These are phyloP conservation scores for Cinnamomum micranthum DNA, from an alignment of 164 flowering plant species.

Conservation along the genomic window DNA sequence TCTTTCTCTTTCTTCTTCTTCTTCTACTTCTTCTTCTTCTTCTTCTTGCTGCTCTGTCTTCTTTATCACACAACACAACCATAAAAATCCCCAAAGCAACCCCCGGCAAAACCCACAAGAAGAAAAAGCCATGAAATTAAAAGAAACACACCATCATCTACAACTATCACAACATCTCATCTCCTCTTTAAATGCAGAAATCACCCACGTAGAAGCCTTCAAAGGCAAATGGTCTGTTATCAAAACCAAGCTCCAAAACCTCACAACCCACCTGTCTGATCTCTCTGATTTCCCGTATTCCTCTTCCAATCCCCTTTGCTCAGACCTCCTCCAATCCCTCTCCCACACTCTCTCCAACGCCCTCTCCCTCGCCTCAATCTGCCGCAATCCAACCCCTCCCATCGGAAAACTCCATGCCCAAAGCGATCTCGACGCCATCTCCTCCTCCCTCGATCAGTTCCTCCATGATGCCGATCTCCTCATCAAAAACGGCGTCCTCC, in stretches of 20 bases:
- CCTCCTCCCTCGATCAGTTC: constrained; percentile 41
- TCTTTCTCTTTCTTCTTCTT: not conserved
- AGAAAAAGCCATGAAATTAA: constrained; percentile 19
- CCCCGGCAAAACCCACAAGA: not conserved
- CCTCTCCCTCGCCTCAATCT: constrained; percentile 26
- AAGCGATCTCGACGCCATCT: constrained; percentile 52
- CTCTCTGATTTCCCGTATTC: constrained; percentile 36
- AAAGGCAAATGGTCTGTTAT: constrained; percentile 50
- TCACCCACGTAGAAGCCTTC: constrained; percentile 30
- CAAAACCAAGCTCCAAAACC: constrained; percentile 35
- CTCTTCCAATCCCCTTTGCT: constrained; percentile 36
- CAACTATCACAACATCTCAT: constrained; percentile 14
- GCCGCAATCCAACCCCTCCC: constrained; percentile 24
- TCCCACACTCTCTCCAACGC: constrained; percentile 36
- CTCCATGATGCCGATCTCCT: constrained; percentile 44
- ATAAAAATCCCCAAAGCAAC: no score
- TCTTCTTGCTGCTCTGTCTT: not conserved
- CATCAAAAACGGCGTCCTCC: constrained; percentile 53
- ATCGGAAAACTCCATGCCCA: constrained; percentile 61
- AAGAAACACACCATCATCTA: constrained; percentile 14
- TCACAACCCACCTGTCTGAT: constrained; percentile 45
- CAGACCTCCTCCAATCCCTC: constrained; percentile 41
- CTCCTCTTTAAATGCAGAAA: constrained; percentile 15
- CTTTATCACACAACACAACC: no score
- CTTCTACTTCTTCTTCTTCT: no score